Conservation (phyloP, 805 yeast genomes). For the Nakazawaea peltata region DNA sequence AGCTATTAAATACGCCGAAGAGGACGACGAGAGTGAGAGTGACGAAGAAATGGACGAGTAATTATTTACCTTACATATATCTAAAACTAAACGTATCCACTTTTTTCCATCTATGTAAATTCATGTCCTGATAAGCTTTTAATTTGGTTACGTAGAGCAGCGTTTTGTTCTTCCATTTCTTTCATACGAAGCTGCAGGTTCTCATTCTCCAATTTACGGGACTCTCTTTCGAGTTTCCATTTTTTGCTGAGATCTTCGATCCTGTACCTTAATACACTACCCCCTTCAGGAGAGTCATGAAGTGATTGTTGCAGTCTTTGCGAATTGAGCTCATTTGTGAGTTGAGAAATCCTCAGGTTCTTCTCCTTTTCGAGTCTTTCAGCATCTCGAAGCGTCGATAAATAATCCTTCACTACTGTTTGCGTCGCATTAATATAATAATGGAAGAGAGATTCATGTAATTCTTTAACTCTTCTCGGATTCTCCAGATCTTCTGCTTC, state of each 20-base stretch:
- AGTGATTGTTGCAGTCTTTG: neutral
- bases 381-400: constrained; percentile 14
- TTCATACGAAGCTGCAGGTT: constrained; percentile 44
- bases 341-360: neutral
- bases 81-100: neutral
- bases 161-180: constrained; percentile 51
- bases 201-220: constrained; percentile 50
- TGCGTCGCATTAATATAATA: constrained; percentile 56
- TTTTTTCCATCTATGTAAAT: too few species aligned
- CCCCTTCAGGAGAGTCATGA: neutral
- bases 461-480: constrained; percentile 21
- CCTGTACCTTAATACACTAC: constrained; percentile 32
- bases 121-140: constrained; percentile 12
- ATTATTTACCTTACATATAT: neutral
- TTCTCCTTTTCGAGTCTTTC: constrained; percentile 3
- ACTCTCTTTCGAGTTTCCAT: constrained; percentile 68
- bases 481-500: constrained; percentile 6
- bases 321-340: constrained; percentile 3
- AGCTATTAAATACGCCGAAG: constrained; percentile 79
- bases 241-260: constrained; percentile 54
- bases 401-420: constrained; percentile 51
- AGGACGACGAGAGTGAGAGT: constrained; percentile 71
- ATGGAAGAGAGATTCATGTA: constrained; percentile 23
- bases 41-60: constrained; percentile 38
- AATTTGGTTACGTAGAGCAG: constrained; percentile 21